Evolutionary conservation across 179 eudicot species (phyloP).

Genomic region (Spinacia oleracea): DNA sequence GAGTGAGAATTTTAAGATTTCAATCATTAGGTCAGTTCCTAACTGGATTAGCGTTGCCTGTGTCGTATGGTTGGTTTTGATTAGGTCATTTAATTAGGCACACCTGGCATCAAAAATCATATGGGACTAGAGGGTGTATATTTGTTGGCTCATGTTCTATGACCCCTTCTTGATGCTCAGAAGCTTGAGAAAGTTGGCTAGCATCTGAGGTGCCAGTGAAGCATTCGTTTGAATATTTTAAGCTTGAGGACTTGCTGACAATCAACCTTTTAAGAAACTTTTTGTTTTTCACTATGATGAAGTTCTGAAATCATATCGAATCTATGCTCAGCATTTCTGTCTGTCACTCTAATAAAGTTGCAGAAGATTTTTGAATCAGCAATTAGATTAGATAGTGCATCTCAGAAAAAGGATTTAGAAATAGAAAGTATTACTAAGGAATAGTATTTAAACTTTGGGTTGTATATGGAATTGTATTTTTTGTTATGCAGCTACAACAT

Average conservation of each 20-base stretch:
- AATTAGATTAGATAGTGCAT: too few relatives aligned
- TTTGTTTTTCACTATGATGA: neutral
- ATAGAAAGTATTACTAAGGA: too few relatives aligned
- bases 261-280: neutral
- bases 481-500: conserved; percentile 41
- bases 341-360: neutral
- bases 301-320: neutral
- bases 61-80: neutral
- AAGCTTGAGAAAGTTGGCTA: neutral
- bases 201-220: neutral
- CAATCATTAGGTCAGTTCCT: too few relatives aligned
- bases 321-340: neutral
- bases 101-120: neutral
- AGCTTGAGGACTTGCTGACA: neutral
- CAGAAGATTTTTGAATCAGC: too few relatives aligned
- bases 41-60: too few relatives aligned
- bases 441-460: too few relatives aligned
- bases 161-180: neutral
- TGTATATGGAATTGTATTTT: neutral
- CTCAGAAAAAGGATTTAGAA: too few relatives aligned
- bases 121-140: neutral
- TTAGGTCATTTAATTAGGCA: neutral
- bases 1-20: too few relatives aligned
- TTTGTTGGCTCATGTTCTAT: neutral
- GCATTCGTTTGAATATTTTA: neutral